A percentile compares a stretch with the other conserved stretches of the same genome.
Evolutionary conservation across 1,284 basidiomycete genomes (phyloP).

Genomic region (Ceratobasidium sp.): DNA sequence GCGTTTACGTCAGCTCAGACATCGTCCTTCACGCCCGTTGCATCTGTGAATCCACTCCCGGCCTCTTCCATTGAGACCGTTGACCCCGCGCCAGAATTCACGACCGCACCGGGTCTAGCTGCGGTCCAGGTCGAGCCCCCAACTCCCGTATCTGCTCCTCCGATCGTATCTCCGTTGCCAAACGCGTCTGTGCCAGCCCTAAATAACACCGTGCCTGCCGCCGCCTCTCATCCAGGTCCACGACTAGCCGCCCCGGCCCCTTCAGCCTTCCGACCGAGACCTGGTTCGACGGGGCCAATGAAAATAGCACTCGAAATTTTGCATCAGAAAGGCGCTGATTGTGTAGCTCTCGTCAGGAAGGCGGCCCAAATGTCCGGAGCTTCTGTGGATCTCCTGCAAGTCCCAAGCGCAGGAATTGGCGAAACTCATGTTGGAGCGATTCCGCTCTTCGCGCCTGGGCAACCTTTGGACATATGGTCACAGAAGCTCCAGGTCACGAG

Average conservation of each 20-base stretch:
- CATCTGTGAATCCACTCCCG: not conserved
- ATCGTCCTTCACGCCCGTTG: not conserved
- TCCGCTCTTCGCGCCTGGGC: constrained; percentile 19
- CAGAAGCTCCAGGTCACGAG: not conserved
- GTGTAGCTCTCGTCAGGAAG: constrained; percentile 12
- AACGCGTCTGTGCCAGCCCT: constrained; percentile 8
- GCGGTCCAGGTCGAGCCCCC: not conserved
- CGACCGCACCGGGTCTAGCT: not conserved
- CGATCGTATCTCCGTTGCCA: not conserved
- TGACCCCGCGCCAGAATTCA: not conserved
- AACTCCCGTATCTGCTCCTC: not conserved
- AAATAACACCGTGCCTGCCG: not conserved
- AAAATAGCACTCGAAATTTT: constrained; percentile 7
- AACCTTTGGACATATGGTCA: constrained; percentile 19
- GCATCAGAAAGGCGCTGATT: constrained; percentile 10
- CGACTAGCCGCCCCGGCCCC: not conserved
- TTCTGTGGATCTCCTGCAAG: not conserved
- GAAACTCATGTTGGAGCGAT: not conserved
- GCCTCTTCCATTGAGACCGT: not conserved
- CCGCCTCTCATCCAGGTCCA: not conserved
- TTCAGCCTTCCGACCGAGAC: not conserved
- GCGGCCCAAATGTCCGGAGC: constrained; percentile 2
- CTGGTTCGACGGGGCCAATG: not conserved
- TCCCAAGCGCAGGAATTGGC: not conserved
- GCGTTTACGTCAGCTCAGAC: constrained; percentile 10